Percentiles rank a stretch among this genome's conserved stretches.
Conservation (phyloP, 768 basidiomycete species). For the Phanerodontia chrysosporium region DNA sequence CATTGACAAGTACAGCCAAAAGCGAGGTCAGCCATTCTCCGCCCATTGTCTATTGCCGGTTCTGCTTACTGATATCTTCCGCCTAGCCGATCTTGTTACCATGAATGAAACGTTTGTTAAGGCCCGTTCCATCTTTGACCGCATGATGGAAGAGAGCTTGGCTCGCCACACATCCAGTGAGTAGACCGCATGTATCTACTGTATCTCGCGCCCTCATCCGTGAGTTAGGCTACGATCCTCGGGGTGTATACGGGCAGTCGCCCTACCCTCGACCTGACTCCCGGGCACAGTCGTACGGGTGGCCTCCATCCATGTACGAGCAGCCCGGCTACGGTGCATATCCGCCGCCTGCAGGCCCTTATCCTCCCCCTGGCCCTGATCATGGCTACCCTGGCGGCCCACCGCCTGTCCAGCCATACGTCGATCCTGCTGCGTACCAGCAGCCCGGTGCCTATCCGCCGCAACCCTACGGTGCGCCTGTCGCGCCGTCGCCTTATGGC, state of each 20-base stretch:
- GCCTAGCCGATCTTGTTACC: conserved; percentile 80
- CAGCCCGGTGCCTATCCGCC: conserved; percentile 8
- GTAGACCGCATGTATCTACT: conserved; percentile 14
- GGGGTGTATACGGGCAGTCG: conserved; percentile 18
- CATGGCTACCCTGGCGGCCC: conserved; percentile 20
- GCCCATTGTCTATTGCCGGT: background rate
- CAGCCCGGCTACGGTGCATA: conserved; percentile 40
- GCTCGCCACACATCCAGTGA: conserved; percentile 60
- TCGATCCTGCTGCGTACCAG: conserved; percentile 23
- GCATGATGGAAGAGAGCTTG: conserved; percentile 90
- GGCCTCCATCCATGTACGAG: conserved; percentile 45
- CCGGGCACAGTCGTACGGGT: conserved; percentile 46
- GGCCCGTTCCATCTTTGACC: conserved; percentile 85
- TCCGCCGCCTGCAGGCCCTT: conserved; percentile 27
- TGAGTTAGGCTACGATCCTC: conserved; percentile 52
- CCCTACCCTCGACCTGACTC: conserved; percentile 30
- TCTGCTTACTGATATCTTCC: background rate
- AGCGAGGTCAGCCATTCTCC: conserved; percentile 48
- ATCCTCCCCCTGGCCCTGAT: conserved; percentile 22
- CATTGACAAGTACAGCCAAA: conserved; percentile 96
- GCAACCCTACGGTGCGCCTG: conserved; percentile 11
- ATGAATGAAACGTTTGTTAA: conserved; percentile 94
- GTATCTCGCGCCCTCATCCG: background rate
- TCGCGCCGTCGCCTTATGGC: background rate
- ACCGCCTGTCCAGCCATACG: conserved; percentile 11